Percentiles rank a stretch among this genome's conserved stretches.
phyloP scores from a whole-genome alignment of 495 filamentous ascomycete species.

The Pyrenopolyporus hunteri region DNA sequence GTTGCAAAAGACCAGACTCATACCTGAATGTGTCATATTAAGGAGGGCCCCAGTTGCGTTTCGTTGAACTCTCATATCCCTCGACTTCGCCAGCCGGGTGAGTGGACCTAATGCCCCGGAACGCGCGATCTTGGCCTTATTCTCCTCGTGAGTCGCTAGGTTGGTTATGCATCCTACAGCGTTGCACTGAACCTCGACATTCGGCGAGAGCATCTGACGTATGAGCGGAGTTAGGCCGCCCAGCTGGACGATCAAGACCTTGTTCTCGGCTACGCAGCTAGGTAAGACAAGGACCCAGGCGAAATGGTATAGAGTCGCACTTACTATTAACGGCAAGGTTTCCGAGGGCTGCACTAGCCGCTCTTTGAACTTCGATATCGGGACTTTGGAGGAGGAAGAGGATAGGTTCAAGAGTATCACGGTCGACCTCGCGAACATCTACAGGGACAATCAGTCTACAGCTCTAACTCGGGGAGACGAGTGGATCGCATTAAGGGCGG shows the following conservation, averaged over 20 bases:
- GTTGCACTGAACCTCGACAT: slow-evolving; percentile 99
- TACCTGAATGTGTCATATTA: slow-evolving; percentile 99
- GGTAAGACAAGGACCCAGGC: slow-evolving; percentile 1
- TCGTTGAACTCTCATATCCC: slow-evolving; percentile 97
- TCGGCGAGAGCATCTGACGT: slow-evolving; percentile 97
- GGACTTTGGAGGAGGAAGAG: slow-evolving; percentile 92
- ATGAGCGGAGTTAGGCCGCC: slow-evolving; percentile 92
- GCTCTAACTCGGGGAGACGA: slow-evolving; percentile 9
- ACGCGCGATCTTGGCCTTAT: slow-evolving; percentile 97
- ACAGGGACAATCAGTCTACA: slow-evolving; percentile 14
- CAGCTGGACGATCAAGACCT: slow-evolving; percentile 90
- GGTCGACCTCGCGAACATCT: slow-evolving; percentile 97
- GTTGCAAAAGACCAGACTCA: slow-evolving; percentile 26
- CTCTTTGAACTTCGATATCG: slow-evolving; percentile 96
- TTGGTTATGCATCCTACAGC: slow-evolving; percentile 99
- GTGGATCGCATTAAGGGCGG: background rate
- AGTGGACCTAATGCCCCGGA: slow-evolving; percentile 91
- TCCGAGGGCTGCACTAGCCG: slow-evolving; percentile 92
- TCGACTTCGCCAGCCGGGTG: slow-evolving; percentile 91
- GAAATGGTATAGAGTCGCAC: slow-evolving; percentile 38
- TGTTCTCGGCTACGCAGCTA: slow-evolving; percentile 83
- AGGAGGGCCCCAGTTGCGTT: slow-evolving; percentile 95
- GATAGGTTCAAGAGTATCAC: slow-evolving; percentile 93
- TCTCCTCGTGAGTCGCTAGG: slow-evolving; percentile 96
- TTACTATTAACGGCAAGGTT: slow-evolving; percentile 97